Base-by-base conservation (phyloP, 2,329 filamentous ascomycete genomes). In the Xylariomycetidae sp. region DNA sequence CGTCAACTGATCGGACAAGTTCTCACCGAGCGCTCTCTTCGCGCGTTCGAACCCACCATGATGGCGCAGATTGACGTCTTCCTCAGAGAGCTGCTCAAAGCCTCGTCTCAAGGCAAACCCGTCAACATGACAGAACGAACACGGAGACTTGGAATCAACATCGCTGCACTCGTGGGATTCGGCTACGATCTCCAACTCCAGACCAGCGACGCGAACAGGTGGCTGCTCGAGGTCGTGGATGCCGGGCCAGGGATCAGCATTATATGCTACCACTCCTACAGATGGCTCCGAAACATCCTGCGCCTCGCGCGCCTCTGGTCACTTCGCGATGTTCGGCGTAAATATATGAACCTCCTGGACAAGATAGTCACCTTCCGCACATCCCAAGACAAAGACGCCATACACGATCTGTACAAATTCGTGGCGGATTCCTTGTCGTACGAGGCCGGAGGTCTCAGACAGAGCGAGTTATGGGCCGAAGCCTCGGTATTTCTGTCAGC, bases 221-320 rank as follows among this genome's bases (percentile, higher is more conserved):
- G 33, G 19, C 29, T 48, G 4, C 18, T 26, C 4, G 25, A 33
- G 10, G 13, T 22, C 7, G 15, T 45, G 2, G 26, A 15, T 14
- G 12, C 18, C 1, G 34, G 31, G n/a, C n/a, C n/a, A n/a, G n/a
- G n/a, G n/a, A n/a, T n/a, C n/a, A n/a, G n/a, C n/a, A n/a, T n/a
- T n/a, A n/a, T n/a, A n/a, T n/a, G n/a, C n/a, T n/a, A n/a, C n/a
- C n/a, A n/a, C n/a, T n/a, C n/a, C n/a, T n/a, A n/a, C n/a, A n/a
- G n/a, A n/a, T n/a, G n/a, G n/a, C n/a, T n/a, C n/a, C n/a, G n/a
- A n/a, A n/a, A n/a, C n/a, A n/a, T n/a, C n/a, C n/a, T n/a, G n/a
- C n/a, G n/a, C n/a, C n/a, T n/a, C n/a, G n/a, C n/a, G n/a, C n/a
- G n/a, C n/a, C n/a, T n/a, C n/a, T n/a, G n/a, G n/a, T n/a, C n/a